Conservation (phyloP, 1,284 basidiomycete genomes). For the Boletus mariae region DNA sequence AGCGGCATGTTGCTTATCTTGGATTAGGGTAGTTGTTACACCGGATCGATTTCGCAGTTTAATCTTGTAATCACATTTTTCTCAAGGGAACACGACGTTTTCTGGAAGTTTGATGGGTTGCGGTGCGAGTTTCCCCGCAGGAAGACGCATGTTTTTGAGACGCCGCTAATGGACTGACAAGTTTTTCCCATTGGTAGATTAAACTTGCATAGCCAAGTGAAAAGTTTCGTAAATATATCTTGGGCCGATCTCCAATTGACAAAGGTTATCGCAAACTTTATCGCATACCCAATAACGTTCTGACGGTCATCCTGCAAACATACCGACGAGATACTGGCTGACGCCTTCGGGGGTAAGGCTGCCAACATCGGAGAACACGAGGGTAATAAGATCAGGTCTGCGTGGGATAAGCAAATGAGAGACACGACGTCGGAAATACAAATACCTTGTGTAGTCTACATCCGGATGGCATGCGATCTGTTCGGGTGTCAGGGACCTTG, state of each 20-base stretch:
- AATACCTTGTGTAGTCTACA: conserved; percentile 79
- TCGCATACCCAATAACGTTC: conserved; percentile 21
- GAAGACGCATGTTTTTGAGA: conserved; percentile 21
- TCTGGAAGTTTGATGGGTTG: conserved; percentile 2
- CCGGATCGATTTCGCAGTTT: conserved; percentile 19
- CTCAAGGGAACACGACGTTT: conserved; percentile 4
- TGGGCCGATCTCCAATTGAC: conserved; percentile 20
- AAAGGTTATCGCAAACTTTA: conserved; percentile 41
- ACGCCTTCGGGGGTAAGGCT: conserved; percentile 90
- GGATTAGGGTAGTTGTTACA: conserved; percentile 3
- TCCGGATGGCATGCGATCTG: conserved; percentile 74
- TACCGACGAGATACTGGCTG: conserved; percentile 85
- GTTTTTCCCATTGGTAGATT: conserved; percentile 12
- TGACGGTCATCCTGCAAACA: conserved; percentile 68
- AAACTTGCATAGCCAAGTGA: conserved; percentile 5
- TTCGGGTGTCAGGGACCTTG: conserved; percentile 61
- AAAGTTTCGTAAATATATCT: conserved; percentile 11
- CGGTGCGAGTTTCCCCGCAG: conserved; percentile 9
- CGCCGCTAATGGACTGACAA: conserved; percentile 7
- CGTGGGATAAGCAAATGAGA: conserved; percentile 25
- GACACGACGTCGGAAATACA: conserved; percentile 6
- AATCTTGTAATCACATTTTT: conserved; percentile 26
- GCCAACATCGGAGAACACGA: conserved; percentile 90
- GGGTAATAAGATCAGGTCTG: conserved; percentile 83
- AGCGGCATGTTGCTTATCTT: conserved; percentile 4